phyloP scores from a whole-genome alignment of 2,329 filamentous ascomycete species.

The Calonectria montana region DNA sequence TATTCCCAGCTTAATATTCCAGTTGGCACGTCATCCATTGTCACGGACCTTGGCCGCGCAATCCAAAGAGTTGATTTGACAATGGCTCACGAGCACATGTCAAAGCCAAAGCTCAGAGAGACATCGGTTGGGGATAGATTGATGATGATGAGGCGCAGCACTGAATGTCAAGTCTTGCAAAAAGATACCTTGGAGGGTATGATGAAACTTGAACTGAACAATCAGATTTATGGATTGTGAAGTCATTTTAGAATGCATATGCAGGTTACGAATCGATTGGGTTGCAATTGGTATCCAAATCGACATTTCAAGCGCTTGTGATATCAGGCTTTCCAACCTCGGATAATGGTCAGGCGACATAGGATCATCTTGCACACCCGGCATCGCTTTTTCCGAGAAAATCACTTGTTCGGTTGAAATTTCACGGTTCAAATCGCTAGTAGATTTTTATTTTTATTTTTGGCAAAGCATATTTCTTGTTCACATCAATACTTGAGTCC shows the following conservation, averaged over 20 bases:
- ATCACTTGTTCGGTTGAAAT: not conserved
- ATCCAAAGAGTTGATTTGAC: not conserved
- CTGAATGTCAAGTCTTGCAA: not conserved
- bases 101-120: not conserved
- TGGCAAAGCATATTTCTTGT: not conserved
- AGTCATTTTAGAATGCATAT: constrained; percentile 2
- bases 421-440: not conserved
- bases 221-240: not conserved
- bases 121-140: not conserved
- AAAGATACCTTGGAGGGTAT: not conserved
- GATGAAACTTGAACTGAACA: not conserved
- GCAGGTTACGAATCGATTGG: not conserved
- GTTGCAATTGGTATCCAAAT: constrained; percentile 3
- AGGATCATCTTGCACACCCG: not conserved
- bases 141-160: not conserved
- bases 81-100: constrained; percentile 1
- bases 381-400: not conserved
- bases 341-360: constrained; percentile 8
- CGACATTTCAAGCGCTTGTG: not conserved
- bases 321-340: not conserved
- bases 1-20: not conserved
- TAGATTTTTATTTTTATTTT: not conserved
- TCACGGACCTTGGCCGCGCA: not conserved
- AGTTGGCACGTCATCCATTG: not conserved
- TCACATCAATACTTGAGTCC: not conserved